Base-by-base conservation (phyloP, 164 flowering plant species). In the Echeveria elegans region DNA sequence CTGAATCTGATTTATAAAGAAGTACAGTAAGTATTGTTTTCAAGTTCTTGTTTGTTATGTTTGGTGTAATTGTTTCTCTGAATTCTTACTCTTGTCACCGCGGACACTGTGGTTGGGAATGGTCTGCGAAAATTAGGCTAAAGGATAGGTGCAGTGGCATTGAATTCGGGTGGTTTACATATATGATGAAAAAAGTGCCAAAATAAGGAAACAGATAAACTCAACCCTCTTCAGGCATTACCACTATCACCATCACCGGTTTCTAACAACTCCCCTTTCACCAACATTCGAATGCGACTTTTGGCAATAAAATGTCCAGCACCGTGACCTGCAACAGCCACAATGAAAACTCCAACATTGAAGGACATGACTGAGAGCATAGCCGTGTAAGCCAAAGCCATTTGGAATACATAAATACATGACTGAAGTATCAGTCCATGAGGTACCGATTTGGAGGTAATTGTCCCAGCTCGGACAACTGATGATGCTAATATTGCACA, bases 341-440 rank as follows among this genome's bases (percentile, higher is more conserved):
- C 84, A 1, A 79, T 53, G 48, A 83, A 78, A 12, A 83, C 66
- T 4, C 87, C 87, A 7, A 68, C 14, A 64, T 83, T 83, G 73
- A 66, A 83, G 30, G 83, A 79, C 86, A 83, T 81, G 67, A 81
- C 80, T 32, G 82, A 47, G 32, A 83, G 83, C 86, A 83, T 81
- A 18, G 81, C 76, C 70, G 78, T 19, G 78, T 83, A 83, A 64
- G 74, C 75, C 7, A 83, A 64, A 23, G 48, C 78, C 76, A 78
- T 73, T 7, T 79, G 80, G 40, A 83, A 1, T 0, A 68, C 74
- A 43, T 72, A 68, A n/a, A 81, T 19, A 4, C 40, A 58, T 32
- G 79, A 67, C 52, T 72, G 79, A 19, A n/a, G n/a, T n/a, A 50
- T 48, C 7, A 75, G 19, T 14, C 72, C 79, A 0, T 61, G 66